Evolutionary conservation across 495 filamentous ascomycete genomes (phyloP).

Genomic region (Recurvomyces mirabilis): DNA sequence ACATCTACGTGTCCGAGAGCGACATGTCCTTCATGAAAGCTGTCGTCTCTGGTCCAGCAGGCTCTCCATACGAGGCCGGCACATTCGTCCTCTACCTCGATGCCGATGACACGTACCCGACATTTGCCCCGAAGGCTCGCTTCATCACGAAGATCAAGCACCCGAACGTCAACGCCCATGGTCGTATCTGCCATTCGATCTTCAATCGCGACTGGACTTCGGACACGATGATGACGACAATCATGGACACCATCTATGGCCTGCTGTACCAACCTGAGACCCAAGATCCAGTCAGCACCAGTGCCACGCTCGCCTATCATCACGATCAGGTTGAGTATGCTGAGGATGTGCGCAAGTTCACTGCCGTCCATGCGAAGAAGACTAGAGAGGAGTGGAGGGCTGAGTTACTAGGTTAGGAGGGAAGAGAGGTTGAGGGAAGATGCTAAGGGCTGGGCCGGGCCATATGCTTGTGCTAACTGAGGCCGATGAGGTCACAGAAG

Average conservation of each 20-base stretch:
- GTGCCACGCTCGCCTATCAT: slow-evolving; percentile 26
- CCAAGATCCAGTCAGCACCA: slow-evolving; percentile 26
- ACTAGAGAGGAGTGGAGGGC: slow-evolving; percentile 21
- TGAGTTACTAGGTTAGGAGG: slow-evolving; percentile 11
- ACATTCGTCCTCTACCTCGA: slow-evolving; percentile 15
- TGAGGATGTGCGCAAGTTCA: slow-evolving; percentile 23
- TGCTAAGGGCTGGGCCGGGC: too few species aligned
- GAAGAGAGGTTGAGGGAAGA: too few species aligned
- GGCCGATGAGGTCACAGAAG: too few species aligned
- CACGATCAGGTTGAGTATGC: slow-evolving; percentile 25
- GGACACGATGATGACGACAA: slow-evolving; percentile 18
- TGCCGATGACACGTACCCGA: slow-evolving; percentile 21
- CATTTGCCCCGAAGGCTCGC: slow-evolving; percentile 13
- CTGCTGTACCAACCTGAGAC: slow-evolving; percentile 24
- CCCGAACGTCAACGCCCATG: slow-evolving; percentile 87
- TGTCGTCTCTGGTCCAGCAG: slow-evolving; percentile 26
- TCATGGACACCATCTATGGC: slow-evolving; percentile 14
- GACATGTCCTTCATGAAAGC: slow-evolving; percentile 29
- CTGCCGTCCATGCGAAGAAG: slow-evolving; percentile 23
- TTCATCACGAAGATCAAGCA: slow-evolving; percentile 93
- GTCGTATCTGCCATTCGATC: slow-evolving; percentile 59
- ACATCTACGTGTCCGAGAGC: slow-evolving; percentile 28
- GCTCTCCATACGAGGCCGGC: slow-evolving; percentile 19
- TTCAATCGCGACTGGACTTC: slow-evolving; percentile 19
- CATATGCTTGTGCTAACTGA: too few species aligned